Conservation (phyloP, 345 rosid genomes). For the Carallia pectinifolia region DNA sequence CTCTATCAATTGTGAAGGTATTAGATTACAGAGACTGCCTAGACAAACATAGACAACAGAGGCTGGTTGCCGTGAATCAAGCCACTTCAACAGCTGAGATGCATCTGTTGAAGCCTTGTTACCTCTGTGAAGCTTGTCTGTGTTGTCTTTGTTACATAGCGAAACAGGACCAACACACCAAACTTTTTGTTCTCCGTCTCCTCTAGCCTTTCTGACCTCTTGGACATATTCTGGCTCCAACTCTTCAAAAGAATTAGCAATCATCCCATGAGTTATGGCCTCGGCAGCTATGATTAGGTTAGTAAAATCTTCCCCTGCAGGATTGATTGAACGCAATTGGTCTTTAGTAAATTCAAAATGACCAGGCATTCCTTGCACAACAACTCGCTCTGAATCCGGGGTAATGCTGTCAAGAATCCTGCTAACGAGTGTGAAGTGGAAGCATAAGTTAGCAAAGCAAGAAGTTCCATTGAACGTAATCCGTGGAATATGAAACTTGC, state of each 20-base stretch:
- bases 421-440: neutral
- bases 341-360: slow-evolving; percentile 1
- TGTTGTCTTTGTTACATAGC: slow-evolving; percentile 1
- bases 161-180: slow-evolving; percentile 26
- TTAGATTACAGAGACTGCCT: slow-evolving; percentile 19
- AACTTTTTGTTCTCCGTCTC: neutral
- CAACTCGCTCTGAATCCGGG: slow-evolving; percentile 6
- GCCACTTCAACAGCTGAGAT: slow-evolving; percentile 5
- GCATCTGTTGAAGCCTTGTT: neutral
- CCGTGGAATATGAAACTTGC: slow-evolving; percentile 22
- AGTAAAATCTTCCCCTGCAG: neutral
- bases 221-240: slow-evolving; percentile 13
- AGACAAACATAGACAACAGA: slow-evolving; percentile 19
- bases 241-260: slow-evolving; percentile 17
- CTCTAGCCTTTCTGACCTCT: neutral
- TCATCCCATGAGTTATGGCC: neutral
- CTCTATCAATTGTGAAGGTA: slow-evolving; percentile 7
- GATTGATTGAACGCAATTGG: neutral
- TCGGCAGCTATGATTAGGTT: neutral
- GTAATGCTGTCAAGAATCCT: neutral
- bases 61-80: neutral
- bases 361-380: slow-evolving; percentile 18
- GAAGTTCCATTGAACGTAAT: slow-evolving; percentile 26
- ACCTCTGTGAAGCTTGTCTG: slow-evolving; percentile 16
- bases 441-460: slow-evolving; percentile 11